phyloP scores from a whole-genome alignment of 2,329 filamentous ascomycete genomes.

The Neofusicoccum parvum region DNA sequence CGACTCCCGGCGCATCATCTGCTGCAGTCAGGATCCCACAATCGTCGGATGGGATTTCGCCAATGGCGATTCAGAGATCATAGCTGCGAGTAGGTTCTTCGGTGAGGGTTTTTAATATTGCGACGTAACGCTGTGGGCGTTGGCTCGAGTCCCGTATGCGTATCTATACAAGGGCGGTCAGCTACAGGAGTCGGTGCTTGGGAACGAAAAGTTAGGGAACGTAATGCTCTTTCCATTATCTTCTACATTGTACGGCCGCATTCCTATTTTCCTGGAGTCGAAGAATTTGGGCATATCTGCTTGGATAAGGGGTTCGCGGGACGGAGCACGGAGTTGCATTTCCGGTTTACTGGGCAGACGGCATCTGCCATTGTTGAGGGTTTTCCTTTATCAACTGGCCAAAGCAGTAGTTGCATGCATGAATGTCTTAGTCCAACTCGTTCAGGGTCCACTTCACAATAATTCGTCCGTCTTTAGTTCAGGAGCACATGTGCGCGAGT shows the following conservation, averaged over 20 bases:
- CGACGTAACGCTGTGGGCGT: too few species aligned
- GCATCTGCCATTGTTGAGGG: background rate
- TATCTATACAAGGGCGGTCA: background rate
- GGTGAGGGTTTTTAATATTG: constrained; percentile 44
- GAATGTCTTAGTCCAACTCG: background rate
- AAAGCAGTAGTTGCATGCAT: constrained; percentile 4
- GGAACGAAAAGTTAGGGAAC: background rate
- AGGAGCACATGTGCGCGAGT: background rate
- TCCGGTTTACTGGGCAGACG: background rate
- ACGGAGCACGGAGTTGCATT: constrained; percentile 9
- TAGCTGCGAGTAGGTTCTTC: constrained; percentile 78
- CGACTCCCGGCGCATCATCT: constrained; percentile 88
- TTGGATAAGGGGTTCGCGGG: constrained; percentile 13
- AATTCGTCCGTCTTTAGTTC: background rate
- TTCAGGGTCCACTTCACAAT: background rate
- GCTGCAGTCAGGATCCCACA: constrained; percentile 85
- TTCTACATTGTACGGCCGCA: background rate
- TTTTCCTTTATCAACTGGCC: background rate
- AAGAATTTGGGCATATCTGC: background rate
- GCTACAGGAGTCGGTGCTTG: background rate
- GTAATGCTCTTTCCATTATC: background rate
- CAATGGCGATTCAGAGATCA: constrained; percentile 77
- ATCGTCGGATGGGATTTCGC: constrained; percentile 99
- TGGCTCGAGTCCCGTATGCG: background rate
- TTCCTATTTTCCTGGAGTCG: background rate